A percentile compares a stretch with the other conserved stretches of the same genome.
Evolutionary conservation across 352 stramenopile genomes (phyloP).

Genomic region (Aphanomyces cochlioides): DNA sequence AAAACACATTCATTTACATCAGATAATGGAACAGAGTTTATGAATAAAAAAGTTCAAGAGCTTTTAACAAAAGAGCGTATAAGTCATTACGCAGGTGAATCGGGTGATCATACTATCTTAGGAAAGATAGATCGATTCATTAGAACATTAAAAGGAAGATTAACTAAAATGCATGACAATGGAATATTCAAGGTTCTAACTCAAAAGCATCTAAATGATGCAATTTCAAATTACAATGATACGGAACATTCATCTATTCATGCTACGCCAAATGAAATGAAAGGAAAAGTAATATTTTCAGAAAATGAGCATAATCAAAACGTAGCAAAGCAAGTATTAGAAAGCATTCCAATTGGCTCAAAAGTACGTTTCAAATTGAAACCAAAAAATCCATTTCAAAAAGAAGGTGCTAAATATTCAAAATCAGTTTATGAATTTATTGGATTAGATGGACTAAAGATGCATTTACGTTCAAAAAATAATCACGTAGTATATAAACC

Average conservation of each 20-base stretch:
- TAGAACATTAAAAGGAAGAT: constrained; percentile 38
- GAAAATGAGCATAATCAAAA: constrained; percentile 23
- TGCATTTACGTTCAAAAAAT: constrained; percentile 26
- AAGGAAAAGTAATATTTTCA: constrained; percentile 34
- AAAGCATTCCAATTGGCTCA: constrained; percentile 2
- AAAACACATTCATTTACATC: constrained; percentile 37
- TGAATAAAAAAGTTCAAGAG: constrained; percentile 35
- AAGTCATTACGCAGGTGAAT: constrained; percentile 43
- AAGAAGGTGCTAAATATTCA: constrained; percentile 22
- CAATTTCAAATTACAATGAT: constrained; percentile 43
- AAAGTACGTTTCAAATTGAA: constrained; percentile 6
- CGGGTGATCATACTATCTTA: constrained; percentile 39
- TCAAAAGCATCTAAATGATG: constrained; percentile 33
- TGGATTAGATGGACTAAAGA: constrained; percentile 27
- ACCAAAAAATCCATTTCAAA: constrained; percentile 2
- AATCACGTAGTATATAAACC: constrained; percentile 30
- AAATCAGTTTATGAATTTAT: constrained; percentile 31
- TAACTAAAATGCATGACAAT: constrained; percentile 33
- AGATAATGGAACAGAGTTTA: constrained; percentile 44
- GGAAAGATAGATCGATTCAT: constrained; percentile 50
- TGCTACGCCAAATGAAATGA: constrained; percentile 35
- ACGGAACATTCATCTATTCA: constrained; percentile 36
- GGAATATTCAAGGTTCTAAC: constrained; percentile 36
- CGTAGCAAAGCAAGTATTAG: not conserved
- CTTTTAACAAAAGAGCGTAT: constrained; percentile 39